phyloP scores from a whole-genome alignment of 2,329 filamentous ascomycete genomes.

The Alternaria arbusti region DNA sequence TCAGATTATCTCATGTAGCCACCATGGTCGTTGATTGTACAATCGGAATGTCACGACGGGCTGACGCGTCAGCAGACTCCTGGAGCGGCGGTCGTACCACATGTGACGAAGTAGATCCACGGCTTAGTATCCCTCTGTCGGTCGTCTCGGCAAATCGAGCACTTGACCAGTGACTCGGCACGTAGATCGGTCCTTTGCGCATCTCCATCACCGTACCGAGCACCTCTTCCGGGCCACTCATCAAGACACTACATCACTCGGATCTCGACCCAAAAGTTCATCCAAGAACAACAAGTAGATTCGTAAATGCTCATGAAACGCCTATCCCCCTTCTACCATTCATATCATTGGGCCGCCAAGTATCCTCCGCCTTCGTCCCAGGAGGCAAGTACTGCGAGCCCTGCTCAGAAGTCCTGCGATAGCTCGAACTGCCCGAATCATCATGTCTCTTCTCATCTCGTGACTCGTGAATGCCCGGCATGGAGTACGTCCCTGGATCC shows the following conservation, averaged over 20 bases:
- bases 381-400: slow-evolving; percentile 69
- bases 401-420: slow-evolving; percentile 50
- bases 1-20: not conserved
- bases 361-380: slow-evolving; percentile 85
- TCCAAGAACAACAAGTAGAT: not conserved
- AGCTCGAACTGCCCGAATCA: slow-evolving; percentile 58
- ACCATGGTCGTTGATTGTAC: not conserved
- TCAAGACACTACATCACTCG: not conserved
- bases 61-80: not conserved
- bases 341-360: slow-evolving; percentile 63
- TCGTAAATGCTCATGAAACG: slow-evolving; percentile 25
- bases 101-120: not conserved
- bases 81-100: not conserved
- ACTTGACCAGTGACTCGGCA: not conserved
- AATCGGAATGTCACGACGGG: not conserved
- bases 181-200: not conserved
- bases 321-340: slow-evolving; percentile 31
- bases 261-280: not conserved
- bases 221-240: not conserved
- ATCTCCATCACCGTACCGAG: not conserved
- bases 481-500: slow-evolving; percentile 40
- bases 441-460: slow-evolving; percentile 65
- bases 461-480: slow-evolving; percentile 31
- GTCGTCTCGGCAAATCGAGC: not conserved
- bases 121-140: not conserved